These are phyloP conservation scores for Sicyos edulis DNA, from an alignment of 306 rosid species.

Conservation along the genomic window DNA sequence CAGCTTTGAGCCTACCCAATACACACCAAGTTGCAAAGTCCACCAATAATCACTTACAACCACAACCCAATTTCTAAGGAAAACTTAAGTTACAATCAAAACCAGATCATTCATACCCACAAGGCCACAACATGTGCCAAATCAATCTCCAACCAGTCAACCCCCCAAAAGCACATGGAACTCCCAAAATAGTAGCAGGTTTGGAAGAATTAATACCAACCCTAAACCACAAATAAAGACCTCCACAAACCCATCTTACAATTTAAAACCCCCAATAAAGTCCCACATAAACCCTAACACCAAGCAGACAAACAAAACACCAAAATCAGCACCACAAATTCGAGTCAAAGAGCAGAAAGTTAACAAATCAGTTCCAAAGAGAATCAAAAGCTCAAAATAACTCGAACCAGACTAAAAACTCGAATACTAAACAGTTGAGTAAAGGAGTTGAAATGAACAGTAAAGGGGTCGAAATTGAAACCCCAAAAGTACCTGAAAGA, in stretches of 20 bases:
- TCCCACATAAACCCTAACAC: constrained; percentile 16
- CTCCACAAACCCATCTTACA: too few relatives aligned
- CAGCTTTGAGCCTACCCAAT: not conserved
- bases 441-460: not conserved
- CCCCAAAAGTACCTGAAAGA: constrained; percentile 3
- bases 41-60: too few relatives aligned
- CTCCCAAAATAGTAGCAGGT: constrained; percentile 14
- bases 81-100: not conserved
- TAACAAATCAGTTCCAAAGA: not conserved
- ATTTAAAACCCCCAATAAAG: not conserved
- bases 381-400: not conserved
- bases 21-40: too few relatives aligned
- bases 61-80: not conserved
- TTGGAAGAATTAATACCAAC: not conserved
- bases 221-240: too few relatives aligned
- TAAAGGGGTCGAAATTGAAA: not conserved
- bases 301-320: not conserved
- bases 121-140: not conserved
- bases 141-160: too few relatives aligned
- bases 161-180: not conserved
- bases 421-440: constrained; percentile 4
- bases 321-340: not conserved
- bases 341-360: not conserved
- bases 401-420: not conserved
- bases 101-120: not conserved